These are phyloP conservation scores for Cyberlindnera samutprakarnensis DNA, from an alignment of 805 yeast genomes.

Conservation along the genomic window DNA sequence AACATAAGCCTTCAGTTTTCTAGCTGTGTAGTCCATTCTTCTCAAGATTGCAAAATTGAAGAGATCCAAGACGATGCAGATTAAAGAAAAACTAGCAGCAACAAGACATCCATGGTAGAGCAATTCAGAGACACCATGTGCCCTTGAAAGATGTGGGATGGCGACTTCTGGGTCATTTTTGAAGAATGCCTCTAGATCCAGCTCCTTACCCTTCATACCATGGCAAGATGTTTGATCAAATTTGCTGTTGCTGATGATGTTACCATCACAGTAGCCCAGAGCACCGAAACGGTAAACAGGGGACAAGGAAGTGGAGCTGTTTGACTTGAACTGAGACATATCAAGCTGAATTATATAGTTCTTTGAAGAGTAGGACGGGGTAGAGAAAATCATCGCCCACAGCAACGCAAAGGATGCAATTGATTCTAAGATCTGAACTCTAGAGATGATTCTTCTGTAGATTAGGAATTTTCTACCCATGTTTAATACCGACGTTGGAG, in stretches of 20 bases:
- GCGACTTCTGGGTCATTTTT: not conserved
- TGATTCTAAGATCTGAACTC: not conserved
- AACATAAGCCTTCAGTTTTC: not conserved
- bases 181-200: slow-evolving; percentile 1
- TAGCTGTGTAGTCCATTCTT: not conserved
- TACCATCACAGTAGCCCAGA: slow-evolving; percentile 1
- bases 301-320: no score
- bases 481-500: no score
- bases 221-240: not conserved
- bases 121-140: not conserved
- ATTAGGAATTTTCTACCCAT: not conserved
- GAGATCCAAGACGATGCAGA: not conserved
- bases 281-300: slow-evolving; percentile 1
- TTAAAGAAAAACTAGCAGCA: not conserved
- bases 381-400: slow-evolving; percentile 2
- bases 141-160: not conserved
- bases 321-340: not conserved
- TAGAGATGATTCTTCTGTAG: not conserved
- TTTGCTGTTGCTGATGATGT: not conserved
- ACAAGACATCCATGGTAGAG: not conserved
- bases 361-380: not conserved
- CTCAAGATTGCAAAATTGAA: not conserved
- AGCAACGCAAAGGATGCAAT: slow-evolving; percentile 1
- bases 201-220: not conserved
- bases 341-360: slow-evolving; percentile 1